Evolutionary conservation across 2,329 filamentous ascomycete genomes (phyloP).

Genomic region (Cladophialophora yegresii): DNA sequence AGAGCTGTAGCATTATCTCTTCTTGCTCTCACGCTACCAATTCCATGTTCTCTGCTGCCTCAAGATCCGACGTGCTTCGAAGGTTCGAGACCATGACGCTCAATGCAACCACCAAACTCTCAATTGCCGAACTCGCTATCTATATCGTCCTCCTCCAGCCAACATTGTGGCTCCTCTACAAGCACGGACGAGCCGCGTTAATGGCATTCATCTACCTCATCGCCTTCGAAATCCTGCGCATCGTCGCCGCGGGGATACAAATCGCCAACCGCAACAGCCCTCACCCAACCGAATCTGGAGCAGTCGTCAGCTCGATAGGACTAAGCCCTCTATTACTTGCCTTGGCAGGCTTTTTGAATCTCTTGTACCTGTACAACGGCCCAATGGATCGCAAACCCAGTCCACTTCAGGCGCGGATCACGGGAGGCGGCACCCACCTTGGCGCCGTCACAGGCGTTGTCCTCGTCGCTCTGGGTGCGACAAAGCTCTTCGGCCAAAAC

Average conservation of each 20-base stretch:
- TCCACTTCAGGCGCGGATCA: neutral
- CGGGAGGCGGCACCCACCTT: constrained; percentile 7
- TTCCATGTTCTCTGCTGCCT: neutral
- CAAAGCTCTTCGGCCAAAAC: constrained; percentile 13
- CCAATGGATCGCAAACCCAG: neutral
- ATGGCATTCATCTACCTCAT: constrained; percentile 47
- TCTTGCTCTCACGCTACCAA: neutral
- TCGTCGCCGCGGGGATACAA: constrained; percentile 42
- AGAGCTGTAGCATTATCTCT: neutral
- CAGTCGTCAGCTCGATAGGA: constrained; percentile 45
- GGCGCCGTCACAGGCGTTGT: constrained; percentile 21
- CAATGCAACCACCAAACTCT: constrained; percentile 21
- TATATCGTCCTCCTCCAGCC: constrained; percentile 42
- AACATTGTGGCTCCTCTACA: constrained; percentile 40
- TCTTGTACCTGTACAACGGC: constrained; percentile 39
- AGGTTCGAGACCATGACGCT: constrained; percentile 13
- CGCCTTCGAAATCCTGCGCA: constrained; percentile 44
- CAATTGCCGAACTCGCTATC: constrained; percentile 37
- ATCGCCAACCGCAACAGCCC: constrained; percentile 27
- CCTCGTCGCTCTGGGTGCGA: constrained; percentile 13
- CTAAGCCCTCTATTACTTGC: constrained; percentile 44
- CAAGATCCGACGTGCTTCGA: neutral
- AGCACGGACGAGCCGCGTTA: constrained; percentile 43
- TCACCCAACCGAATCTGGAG: constrained; percentile 37
- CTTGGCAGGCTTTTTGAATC: constrained; percentile 42